Evolutionary conservation across 352 stramenopile genomes (phyloP), one percentile per base, ranked within the genome.

Genomic region (Elongisporangium prolatum): DNA sequence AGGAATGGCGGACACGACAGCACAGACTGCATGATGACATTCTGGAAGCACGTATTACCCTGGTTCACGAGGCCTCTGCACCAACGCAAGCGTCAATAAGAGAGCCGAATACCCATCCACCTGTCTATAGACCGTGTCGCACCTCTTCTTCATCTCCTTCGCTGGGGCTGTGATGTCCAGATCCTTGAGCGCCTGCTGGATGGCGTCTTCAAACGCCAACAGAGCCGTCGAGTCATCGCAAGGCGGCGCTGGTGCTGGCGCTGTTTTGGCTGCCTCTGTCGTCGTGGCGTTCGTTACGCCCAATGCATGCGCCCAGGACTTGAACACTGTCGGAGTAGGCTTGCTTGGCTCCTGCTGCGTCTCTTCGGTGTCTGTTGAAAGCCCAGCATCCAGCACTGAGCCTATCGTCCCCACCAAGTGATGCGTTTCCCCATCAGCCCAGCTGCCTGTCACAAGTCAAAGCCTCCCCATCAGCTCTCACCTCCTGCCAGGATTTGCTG

Each of bases 21-120:
- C 16, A 94, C 66, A 9, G 82, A 91, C 72, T 94, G 85, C 68
- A 94, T 72, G 53, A 91, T 94, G 13, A 89, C 85, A 58, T 94
- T 94, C 71, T 94, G 85, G 67, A 94, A 94, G 68, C 85, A 94
- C 55, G 85, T 94, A 56, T 94, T 94, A 65, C 85, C 85, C 57
- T 94, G 85, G 57, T 94, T 94, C 64, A 92, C 63, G 13, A 94
- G 68, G 1, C 85, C 85, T 59, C 79, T 91, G 40, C 17, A 63
- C 18, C 51, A 21, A 59, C 34, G 17, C 38, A 38, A 34, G 25
- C 21, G 20, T 21, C 17, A 48, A 22, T 50, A 48, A 24, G 17
- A 66, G 24, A 25, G 34, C 34, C 40, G 34, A 21, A 48, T n/a
- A 9, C 54, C 40, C 10, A 34, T 55, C 21, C 3, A 60, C 59